phyloP scores from a whole-genome alignment of 345 rosid genomes.

The Eucalyptus polybractea region DNA sequence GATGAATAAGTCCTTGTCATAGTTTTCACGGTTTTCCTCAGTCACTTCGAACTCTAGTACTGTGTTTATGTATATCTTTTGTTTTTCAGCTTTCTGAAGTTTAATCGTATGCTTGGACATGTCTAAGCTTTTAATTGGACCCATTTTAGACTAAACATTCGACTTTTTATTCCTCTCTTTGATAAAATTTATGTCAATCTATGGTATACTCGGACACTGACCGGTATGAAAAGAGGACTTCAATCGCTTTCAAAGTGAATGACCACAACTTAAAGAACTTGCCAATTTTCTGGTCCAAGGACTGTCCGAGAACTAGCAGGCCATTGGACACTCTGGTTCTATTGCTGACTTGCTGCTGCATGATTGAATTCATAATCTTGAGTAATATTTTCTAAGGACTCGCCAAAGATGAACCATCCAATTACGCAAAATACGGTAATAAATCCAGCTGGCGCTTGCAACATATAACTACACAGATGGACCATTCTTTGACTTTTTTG shows the following conservation, averaged over 20 bases:
- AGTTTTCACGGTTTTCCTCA: neutral
- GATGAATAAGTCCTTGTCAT: neutral
- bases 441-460: neutral
- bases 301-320: neutral
- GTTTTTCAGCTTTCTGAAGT: neutral
- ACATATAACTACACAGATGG: neutral
- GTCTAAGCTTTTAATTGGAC: neutral
- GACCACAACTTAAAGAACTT: neutral
- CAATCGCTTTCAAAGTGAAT: neutral
- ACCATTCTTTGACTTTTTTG: neutral
- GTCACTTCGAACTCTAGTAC: neutral
- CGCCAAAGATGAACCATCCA: neutral
- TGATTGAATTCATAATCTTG: neutral
- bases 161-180: neutral
- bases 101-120: neutral
- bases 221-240: neutral
- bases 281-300: neutral
- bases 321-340: neutral
- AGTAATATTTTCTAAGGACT: neutral
- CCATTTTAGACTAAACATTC: neutral
- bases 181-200: neutral
- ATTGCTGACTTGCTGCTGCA: neutral
- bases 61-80: neutral
- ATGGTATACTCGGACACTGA: neutral
- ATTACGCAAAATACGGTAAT: neutral